Percentiles rank a stretch among this genome's conserved stretches.
These are phyloP conservation scores for Fusarium circinatum DNA, from an alignment of 2,329 filamentous ascomycete species.

Conservation along the genomic window DNA sequence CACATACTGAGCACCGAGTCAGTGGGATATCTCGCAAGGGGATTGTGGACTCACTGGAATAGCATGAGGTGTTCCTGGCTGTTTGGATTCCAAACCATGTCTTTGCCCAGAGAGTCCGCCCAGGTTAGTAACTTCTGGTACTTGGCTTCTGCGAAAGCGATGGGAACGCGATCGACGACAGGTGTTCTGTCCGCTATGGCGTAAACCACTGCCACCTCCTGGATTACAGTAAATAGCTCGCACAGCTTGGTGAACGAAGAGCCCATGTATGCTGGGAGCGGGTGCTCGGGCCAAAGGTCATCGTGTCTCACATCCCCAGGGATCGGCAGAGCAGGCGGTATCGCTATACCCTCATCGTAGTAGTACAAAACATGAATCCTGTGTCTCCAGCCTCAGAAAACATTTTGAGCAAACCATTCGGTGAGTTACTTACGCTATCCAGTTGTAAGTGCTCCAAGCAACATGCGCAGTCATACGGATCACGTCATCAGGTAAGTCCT, in stretches of 20 bases:
- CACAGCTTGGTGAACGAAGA: background rate
- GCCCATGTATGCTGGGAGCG: background rate
- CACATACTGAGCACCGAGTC: background rate
- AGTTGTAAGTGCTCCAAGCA: background rate
- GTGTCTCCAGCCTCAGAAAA: too few species aligned
- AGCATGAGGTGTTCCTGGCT: background rate
- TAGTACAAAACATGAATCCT: slow-evolving; percentile 1
- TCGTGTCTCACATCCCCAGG: background rate
- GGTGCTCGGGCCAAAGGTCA: background rate
- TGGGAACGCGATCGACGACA: background rate
- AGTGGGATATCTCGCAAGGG: background rate
- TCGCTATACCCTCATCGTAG: background rate
- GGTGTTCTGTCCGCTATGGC: accelerated
- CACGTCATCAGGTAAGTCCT: background rate
- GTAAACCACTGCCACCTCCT: background rate
- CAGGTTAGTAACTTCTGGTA: background rate
- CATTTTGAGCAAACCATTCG: too few species aligned
- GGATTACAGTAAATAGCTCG: background rate
- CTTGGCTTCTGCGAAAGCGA: background rate
- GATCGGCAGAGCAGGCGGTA: background rate
- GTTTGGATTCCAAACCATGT: background rate
- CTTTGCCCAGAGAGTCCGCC: background rate
- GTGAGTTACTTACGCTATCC: background rate
- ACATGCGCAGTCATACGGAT: background rate
- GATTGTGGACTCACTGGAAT: background rate